A percentile compares a stretch with the other conserved stretches of the same genome.
phyloP scores from a whole-genome alignment of 257 asterid genomes.

The Perilla frutescens region DNA sequence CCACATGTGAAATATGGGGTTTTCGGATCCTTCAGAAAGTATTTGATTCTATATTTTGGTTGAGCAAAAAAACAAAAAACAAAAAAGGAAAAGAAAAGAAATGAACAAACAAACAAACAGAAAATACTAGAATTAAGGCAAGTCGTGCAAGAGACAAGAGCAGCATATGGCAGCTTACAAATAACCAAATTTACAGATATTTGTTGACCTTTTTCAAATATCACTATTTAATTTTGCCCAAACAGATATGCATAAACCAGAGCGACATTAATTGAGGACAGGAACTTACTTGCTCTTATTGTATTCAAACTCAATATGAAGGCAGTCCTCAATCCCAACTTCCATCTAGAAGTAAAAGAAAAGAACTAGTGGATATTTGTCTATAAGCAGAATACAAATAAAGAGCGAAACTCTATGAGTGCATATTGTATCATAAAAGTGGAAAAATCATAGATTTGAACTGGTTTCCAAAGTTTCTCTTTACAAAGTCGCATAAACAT shows the following conservation, averaged over 20 bases:
- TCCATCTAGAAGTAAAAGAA: slow-evolving; percentile 72
- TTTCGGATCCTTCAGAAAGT: neutral
- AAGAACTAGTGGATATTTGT: neutral
- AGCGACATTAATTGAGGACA: neutral
- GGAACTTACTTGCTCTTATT: slow-evolving; percentile 91
- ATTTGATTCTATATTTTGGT: neutral
- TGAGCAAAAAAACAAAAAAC: neutral
- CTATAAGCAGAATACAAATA: neutral
- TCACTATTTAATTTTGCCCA: neutral
- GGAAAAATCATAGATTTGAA: neutral
- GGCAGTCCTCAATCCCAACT: slow-evolving; percentile 99
- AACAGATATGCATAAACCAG: slow-evolving; percentile 2
- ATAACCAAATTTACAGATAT: neutral
- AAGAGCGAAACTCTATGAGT: neutral
- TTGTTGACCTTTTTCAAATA: neutral
- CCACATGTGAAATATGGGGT: slow-evolving; percentile 6
- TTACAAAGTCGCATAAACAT: slow-evolving; percentile 20
- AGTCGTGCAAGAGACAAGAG: slow-evolving; percentile 1
- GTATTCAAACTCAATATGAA: slow-evolving; percentile 97
- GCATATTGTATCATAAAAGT: neutral
- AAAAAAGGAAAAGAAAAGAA: too few relatives aligned
- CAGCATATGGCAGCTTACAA: neutral
- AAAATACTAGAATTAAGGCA: neutral
- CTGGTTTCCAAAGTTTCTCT: neutral
- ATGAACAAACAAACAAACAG: neutral